phyloP scores from a whole-genome alignment of 495 filamentous ascomycete genomes.

The Podospora pseudocomata region DNA sequence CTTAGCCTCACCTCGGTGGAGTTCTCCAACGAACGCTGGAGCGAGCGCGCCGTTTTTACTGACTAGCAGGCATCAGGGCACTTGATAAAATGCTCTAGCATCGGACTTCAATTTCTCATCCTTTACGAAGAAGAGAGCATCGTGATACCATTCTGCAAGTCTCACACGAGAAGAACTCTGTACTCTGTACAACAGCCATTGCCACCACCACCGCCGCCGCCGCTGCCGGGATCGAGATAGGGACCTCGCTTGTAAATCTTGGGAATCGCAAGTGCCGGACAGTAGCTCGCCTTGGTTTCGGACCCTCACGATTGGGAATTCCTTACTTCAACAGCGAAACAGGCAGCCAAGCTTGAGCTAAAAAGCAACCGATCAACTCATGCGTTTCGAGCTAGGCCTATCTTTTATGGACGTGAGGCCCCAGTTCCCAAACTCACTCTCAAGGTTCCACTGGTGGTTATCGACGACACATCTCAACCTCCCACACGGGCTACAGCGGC shows the following conservation, averaged over 20 bases:
- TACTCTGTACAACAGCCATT: background rate
- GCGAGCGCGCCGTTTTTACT: background rate
- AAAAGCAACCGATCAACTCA: background rate
- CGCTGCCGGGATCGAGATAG: background rate
- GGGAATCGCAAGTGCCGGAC: constrained; percentile 23
- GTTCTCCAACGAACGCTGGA: background rate
- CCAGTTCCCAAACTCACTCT: background rate
- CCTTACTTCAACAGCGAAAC: background rate
- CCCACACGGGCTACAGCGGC: background rate
- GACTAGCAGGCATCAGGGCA: background rate
- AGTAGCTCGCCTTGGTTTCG: constrained; percentile 13
- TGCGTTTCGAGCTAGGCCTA: background rate
- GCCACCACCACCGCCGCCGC: background rate
- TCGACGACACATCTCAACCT: background rate
- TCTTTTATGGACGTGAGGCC: background rate
- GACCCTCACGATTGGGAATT: constrained; percentile 7
- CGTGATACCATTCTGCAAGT: background rate
- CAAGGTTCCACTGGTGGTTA: background rate
- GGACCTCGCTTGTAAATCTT: constrained; percentile 18
- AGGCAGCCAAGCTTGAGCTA: constrained; percentile 1
- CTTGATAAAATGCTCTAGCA: background rate
- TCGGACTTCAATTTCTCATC: background rate
- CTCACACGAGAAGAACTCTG: background rate
- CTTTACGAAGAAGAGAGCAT: background rate
- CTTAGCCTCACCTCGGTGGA: constrained; percentile 3